Base-by-base conservation (phyloP, 1,139 yeast genomes). In the Zhuliangozyma blackwelliae region DNA sequence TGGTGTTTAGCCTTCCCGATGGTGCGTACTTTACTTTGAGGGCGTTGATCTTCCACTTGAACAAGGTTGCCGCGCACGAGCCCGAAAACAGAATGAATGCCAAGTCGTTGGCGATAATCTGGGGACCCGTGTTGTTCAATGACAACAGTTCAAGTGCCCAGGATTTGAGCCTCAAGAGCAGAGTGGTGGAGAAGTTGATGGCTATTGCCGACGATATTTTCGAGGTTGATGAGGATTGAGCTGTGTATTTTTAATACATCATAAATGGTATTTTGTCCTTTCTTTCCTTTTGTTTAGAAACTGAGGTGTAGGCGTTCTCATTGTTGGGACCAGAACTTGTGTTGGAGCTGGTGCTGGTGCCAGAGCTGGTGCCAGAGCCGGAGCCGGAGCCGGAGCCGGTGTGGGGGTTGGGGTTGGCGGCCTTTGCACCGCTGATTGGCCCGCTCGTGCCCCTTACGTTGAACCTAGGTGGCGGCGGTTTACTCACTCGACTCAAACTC, bases 1-100 rank as follows among this genome's bases (percentile, higher is more conserved):
- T 87, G 41, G 87, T 92, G 32, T 92, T 83, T 62, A 85, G 85
- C 48, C 72, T 92, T 38, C 97, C 97, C 0, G 98, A 92, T 60
- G 94, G 96, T 1, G 89, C 94, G 40, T 92, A 92, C 59, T 89
- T 95, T 66, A 90, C 97, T 0, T 70, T 92, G 48, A 69, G 97
- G 49, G 79, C 88, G 28, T 67, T 92, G 45, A 68, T 89, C 4
- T 87, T 90, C 69, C 98, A 92, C 58, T 73, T 92, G 47, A 81
- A 84, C 48, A 76, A 82, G 37, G 82, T 92, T 7, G 79, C 84
- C 25, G 73, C 76, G 21, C 72, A 80, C 41, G 82, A 81, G 51
- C 68, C 72, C 10, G 52, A 63, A 27, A 88, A 88, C 54, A 72
- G 94, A 54, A 92, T 92, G 98, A 79, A 81, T 33, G 71, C 81